A percentile compares a stretch with the other conserved stretches of the same genome.
phyloP scores from a whole-genome alignment of 1,284 basidiomycete genomes.

The Ceratobasidium sp. region DNA sequence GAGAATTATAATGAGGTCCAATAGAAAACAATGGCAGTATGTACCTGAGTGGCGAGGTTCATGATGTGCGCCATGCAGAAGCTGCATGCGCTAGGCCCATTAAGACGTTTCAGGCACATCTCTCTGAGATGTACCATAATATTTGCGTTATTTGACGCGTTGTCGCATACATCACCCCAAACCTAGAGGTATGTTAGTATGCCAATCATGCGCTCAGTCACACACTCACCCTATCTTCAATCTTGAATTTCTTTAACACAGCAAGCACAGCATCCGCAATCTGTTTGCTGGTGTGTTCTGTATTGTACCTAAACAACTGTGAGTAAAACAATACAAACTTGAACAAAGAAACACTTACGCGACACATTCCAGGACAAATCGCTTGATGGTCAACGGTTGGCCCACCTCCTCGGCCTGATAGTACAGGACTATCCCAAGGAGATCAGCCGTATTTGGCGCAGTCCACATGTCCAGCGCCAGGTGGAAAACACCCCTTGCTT shows the following conservation, averaged over 20 bases:
- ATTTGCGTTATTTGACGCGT: slow-evolving; percentile 2
- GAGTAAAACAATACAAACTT: not conserved
- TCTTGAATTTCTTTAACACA: slow-evolving; percentile 2
- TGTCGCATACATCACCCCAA: slow-evolving; percentile 12
- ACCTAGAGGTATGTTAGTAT: not conserved
- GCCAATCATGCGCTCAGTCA: not conserved
- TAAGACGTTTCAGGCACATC: not conserved
- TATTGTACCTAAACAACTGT: no score
- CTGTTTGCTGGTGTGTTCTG: not conserved
- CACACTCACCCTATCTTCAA: slow-evolving; percentile 9
- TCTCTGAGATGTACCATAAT: not conserved
- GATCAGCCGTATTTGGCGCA: not conserved
- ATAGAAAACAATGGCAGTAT: no score
- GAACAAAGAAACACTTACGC: not conserved
- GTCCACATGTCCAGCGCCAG: not conserved
- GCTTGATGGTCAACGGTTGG: not conserved
- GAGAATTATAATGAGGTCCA: not conserved
- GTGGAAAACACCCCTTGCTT: not conserved
- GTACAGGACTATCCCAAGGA: not conserved
- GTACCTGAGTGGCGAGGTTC: not conserved
- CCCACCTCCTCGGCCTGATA: not conserved
- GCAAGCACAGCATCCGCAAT: not conserved
- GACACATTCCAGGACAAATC: not conserved
- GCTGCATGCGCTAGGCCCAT: not conserved
- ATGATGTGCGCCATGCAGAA: not conserved